Evolutionary conservation across 805 yeast genomes (phyloP).

Genomic region (Metschnikowia colocasiae): DNA sequence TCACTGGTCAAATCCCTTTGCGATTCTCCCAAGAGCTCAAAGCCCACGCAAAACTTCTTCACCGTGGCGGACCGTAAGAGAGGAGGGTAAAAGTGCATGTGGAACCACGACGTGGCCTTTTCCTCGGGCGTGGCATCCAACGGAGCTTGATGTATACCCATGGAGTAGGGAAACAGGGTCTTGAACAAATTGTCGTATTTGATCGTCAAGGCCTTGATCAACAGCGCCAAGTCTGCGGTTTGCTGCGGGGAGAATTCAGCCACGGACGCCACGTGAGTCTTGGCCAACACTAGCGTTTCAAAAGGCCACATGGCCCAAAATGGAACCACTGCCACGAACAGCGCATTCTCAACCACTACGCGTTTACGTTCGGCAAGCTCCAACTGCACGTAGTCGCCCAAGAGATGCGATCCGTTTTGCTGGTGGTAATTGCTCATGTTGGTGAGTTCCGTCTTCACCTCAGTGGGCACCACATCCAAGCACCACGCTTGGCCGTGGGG

Average conservation of each 20-base stretch:
- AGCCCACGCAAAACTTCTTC: slow-evolving; percentile 71
- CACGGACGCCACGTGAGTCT: slow-evolving; percentile 49
- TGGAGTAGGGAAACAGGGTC: slow-evolving; percentile 72
- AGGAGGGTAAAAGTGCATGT: slow-evolving; percentile 79
- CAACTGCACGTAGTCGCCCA: slow-evolving; percentile 58
- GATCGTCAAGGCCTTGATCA: slow-evolving; percentile 50
- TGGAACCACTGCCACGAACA: slow-evolving; percentile 67
- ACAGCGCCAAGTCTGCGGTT: slow-evolving; percentile 51
- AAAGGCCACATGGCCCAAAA: slow-evolving; percentile 86
- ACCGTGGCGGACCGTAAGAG: slow-evolving; percentile 71
- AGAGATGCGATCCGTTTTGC: slow-evolving; percentile 43
- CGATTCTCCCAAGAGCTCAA: slow-evolving; percentile 64
- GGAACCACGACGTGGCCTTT: slow-evolving; percentile 49
- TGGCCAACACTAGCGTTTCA: slow-evolving; percentile 63
- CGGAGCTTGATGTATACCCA: slow-evolving; percentile 81
- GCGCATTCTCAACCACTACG: slow-evolving; percentile 55
- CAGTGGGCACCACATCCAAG: slow-evolving; percentile 60
- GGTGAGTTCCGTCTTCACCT: slow-evolving; percentile 55
- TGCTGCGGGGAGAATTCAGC: slow-evolving; percentile 46
- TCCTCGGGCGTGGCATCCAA: slow-evolving; percentile 42
- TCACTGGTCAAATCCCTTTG: slow-evolving; percentile 69
- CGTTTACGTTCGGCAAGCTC: slow-evolving; percentile 52
- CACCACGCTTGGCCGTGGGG: slow-evolving; percentile 86
- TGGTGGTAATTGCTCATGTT: slow-evolving; percentile 47
- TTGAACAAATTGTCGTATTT: slow-evolving; percentile 69